Evolutionary conservation across 208 protist genomes (phyloP).

Genomic region (Angomonas deanei): DNA sequence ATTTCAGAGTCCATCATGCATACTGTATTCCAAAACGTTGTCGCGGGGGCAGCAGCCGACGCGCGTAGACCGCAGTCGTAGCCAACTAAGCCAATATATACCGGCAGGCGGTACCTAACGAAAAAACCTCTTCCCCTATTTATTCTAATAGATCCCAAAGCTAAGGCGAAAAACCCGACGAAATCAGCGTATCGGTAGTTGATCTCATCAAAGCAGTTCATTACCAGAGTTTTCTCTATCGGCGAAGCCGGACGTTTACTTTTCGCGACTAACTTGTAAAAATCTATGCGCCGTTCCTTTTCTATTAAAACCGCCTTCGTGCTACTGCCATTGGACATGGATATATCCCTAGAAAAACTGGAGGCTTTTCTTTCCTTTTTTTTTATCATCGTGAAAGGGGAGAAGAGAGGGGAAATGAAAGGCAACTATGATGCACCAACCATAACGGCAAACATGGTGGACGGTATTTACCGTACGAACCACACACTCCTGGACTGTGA

Average conservation of each 20-base stretch:
- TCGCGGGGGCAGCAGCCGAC: constrained; percentile 42
- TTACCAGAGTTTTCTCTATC: constrained; percentile 57
- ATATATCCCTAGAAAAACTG: constrained; percentile 52
- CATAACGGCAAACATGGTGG: not conserved
- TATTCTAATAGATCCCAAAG: constrained; percentile 33
- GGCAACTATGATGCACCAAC: not conserved
- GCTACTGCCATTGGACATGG: not conserved
- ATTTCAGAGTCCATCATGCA: constrained; percentile 52
- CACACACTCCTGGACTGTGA: no score
- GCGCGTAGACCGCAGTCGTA: constrained; percentile 57
- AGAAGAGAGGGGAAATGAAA: constrained; percentile 6
- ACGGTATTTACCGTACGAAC: no score
- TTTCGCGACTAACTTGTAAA: no score
- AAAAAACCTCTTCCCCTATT: constrained; percentile 21
- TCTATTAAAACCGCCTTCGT: constrained; percentile 17
- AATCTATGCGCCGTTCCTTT: no score
- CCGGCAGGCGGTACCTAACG: constrained; percentile 37
- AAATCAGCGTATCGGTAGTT: constrained; percentile 77
- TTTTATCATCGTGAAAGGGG: not conserved
- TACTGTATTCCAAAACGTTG: constrained; percentile 72
- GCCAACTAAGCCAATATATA: constrained; percentile 66
- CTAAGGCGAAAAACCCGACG: constrained; percentile 53
- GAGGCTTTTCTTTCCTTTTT: constrained; percentile 37
- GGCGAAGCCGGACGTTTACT: no score
- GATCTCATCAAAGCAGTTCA: constrained; percentile 76